Evolutionary conservation across 305 asterid species (phyloP).

Genomic region (Petunia hybrid): DNA sequence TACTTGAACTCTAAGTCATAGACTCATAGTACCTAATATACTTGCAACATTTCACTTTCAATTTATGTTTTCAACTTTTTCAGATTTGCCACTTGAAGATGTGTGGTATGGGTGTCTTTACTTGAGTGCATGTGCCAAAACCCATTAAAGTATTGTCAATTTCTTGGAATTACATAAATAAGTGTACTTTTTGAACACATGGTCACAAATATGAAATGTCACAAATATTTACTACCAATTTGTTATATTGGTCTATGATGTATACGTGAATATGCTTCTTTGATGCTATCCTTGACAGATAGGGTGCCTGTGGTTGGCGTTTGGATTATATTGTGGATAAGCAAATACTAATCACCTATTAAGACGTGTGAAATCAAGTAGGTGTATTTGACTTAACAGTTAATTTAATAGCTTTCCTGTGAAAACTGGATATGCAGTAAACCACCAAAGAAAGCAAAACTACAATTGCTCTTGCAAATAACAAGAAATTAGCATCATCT

Average conservation of each 20-base stretch:
- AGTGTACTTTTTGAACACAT: not conserved
- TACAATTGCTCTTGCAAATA: too few relatives aligned
- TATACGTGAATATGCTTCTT: not conserved
- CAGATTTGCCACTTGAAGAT: not conserved
- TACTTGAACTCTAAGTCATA: constrained; percentile 52
- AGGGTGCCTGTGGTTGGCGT: not conserved
- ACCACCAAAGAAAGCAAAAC: too few relatives aligned
- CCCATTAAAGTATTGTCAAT: not conserved
- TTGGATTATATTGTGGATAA: not conserved
- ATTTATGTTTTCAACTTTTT: not conserved
- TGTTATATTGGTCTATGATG: not conserved
- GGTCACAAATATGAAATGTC: not conserved
- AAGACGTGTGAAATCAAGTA: not conserved
- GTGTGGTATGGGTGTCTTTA: not conserved
- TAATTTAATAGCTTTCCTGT: too few relatives aligned
- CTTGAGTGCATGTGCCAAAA: not conserved
- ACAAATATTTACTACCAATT: not conserved
- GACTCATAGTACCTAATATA: constrained; percentile 32
- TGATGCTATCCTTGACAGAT: not conserved
- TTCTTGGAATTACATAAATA: not conserved
- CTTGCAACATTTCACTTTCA: not conserved
- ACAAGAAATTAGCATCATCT: too few relatives aligned
- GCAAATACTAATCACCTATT: not conserved
- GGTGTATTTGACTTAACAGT: too few relatives aligned
- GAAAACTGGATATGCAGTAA: too few relatives aligned